Evolutionary conservation across 2,329 filamentous ascomycete genomes (phyloP), one percentile per base, ranked within the genome.

Genomic region (Fusarium sp.): DNA sequence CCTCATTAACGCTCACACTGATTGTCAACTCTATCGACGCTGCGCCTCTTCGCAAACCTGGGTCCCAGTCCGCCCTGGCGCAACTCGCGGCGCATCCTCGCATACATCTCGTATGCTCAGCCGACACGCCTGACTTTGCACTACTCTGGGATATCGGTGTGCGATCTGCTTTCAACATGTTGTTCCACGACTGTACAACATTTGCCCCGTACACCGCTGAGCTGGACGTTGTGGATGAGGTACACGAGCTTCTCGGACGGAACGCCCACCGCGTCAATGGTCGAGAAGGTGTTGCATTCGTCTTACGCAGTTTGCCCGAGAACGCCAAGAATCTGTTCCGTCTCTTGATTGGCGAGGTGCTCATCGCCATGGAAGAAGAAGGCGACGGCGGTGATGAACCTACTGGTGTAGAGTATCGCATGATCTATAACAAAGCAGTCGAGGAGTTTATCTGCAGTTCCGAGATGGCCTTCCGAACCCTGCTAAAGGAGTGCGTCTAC

Each of bases 361-460:
- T 99, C 36, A 86, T 89, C 15, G 82, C 88, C 27, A 83, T 88
- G 74, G 85, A 86, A 60, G 88, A 88, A 17, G 84, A 85, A n/a
- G 80, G 80, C 9, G 79, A 66, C 11, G 70, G 71, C 9, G 78
- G 76, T 0, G 77, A 73, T 3, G 86, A 87, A 56, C 83, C 84
- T 31, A 82, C 86, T 3, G 93, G 91, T 0, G 87, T 99, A 14
- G 94, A 98, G 77, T 98, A 97, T 73, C 84, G 92, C 19, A 88
- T 92, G 67, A 76, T 99, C 63, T 99, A 98, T 72, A 93, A 96
- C 73, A 97, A 97, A 78, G 93, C 95, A 3, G 90, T 94, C 6
- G 93, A 97, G 76, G 93, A 97, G 72, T 98, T 99, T 75, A 95
- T 99, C 45, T 97, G 94, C 74, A 95, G 91, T 68, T 97, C 91